A percentile compares a stretch with the other conserved stretches of the same genome.
phyloP scores from a whole-genome alignment of 2,329 filamentous ascomycete species.

The Aspergillus felis region DNA sequence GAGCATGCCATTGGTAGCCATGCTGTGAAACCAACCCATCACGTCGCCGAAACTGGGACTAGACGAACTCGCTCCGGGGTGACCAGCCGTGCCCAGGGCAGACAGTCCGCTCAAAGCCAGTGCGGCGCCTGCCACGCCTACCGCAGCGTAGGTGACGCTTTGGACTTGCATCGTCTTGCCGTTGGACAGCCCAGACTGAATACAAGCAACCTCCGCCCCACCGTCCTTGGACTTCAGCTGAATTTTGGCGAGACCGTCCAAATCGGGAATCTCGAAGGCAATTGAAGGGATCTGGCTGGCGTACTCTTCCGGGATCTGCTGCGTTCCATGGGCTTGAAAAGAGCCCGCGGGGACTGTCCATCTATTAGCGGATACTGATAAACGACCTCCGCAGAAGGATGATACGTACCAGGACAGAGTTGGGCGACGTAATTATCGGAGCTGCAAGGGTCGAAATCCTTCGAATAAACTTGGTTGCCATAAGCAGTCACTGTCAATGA shows the following conservation, averaged over 20 bases:
- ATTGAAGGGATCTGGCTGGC: slow-evolving; percentile 77
- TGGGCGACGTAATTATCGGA: slow-evolving; percentile 61
- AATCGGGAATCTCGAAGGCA: slow-evolving; percentile 85
- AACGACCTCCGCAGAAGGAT: not conserved
- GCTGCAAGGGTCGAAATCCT: slow-evolving; percentile 79
- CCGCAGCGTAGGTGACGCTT: slow-evolving; percentile 78
- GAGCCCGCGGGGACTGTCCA: slow-evolving; percentile 64
- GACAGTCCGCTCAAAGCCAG: slow-evolving; percentile 69
- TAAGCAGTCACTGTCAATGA: slow-evolving; percentile 76
- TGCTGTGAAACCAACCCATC: slow-evolving; percentile 84
- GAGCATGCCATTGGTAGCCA: slow-evolving; percentile 95
- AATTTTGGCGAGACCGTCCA: slow-evolving; percentile 79
- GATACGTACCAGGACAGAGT: slow-evolving; percentile 71
- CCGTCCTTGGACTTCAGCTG: slow-evolving; percentile 62
- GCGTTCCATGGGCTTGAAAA: slow-evolving; percentile 69
- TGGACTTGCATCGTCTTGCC: slow-evolving; percentile 75
- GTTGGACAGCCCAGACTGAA: slow-evolving; percentile 77
- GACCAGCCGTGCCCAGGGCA: slow-evolving; percentile 60
- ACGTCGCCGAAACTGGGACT: slow-evolving; percentile 85
- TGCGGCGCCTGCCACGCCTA: slow-evolving; percentile 79
- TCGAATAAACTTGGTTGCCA: slow-evolving; percentile 73
- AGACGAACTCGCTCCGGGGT: slow-evolving; percentile 58
- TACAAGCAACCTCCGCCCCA: slow-evolving; percentile 69
- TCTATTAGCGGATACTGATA: slow-evolving; percentile 16
- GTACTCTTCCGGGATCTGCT: slow-evolving; percentile 67